phyloP scores from a whole-genome alignment of 1,139 yeast genomes.

The Wickerhamomyces sp. region DNA sequence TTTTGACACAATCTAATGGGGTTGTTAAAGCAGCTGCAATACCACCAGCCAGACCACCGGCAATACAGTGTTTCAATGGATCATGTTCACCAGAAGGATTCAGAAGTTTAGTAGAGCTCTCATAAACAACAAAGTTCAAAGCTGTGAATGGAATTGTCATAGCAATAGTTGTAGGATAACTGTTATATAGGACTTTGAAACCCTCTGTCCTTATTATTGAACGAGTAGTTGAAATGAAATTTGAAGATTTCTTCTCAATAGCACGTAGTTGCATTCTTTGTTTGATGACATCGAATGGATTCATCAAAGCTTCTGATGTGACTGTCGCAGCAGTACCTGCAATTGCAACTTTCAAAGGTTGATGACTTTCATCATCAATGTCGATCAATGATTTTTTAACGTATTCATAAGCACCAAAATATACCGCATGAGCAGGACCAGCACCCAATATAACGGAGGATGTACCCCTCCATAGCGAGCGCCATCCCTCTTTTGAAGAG shows the following conservation, averaged over 20 bases:
- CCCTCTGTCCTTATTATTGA: constrained; percentile 71
- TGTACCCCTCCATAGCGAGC: constrained; percentile 92
- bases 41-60: constrained; percentile 97
- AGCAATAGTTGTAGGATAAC: constrained; percentile 92
- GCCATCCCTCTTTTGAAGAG: constrained; percentile 83
- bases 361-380: constrained; percentile 29
- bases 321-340: constrained; percentile 93
- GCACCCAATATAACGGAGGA: constrained; percentile 92
- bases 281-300: constrained; percentile 93
- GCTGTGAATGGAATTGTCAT: constrained; percentile 97
- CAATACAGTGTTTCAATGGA: constrained; percentile 85
- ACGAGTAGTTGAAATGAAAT: constrained; percentile 7
- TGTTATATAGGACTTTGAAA: constrained; percentile 73
- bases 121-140: constrained; percentile 89
- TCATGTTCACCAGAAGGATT: constrained; percentile 79
- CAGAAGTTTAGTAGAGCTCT: constrained; percentile 65
- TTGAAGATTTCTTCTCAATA: constrained; percentile 4
- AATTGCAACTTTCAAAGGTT: constrained; percentile 72
- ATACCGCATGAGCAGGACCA: constrained; percentile 98
- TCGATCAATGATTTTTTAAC: constrained; percentile 51
- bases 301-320: constrained; percentile 93
- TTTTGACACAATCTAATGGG: constrained; percentile 92
- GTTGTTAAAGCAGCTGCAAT: constrained; percentile 94
- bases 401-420: constrained; percentile 88
- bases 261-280: constrained; percentile 68